Evolutionary conservation across 164 flowering plant species (phyloP).

Genomic region (Kingdonia uniflora): DNA sequence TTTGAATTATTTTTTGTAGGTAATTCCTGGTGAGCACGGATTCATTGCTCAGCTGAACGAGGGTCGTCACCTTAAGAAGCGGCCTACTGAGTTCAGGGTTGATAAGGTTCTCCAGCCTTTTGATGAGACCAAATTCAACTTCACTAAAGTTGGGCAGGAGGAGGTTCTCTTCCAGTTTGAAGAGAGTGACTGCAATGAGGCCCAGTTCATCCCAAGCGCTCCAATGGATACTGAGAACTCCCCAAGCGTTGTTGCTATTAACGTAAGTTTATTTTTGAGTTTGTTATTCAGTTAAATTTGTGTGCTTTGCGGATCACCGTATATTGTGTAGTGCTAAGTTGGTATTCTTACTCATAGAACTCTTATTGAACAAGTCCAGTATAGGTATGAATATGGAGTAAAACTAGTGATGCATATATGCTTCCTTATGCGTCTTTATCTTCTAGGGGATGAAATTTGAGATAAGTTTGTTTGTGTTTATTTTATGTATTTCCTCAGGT

Average conservation of each 20-base stretch:
- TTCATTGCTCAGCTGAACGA: slow-evolving; percentile 84
- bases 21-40: slow-evolving; percentile 54
- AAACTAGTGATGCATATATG: too few relatives aligned
- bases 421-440: too few relatives aligned
- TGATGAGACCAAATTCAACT: slow-evolving; percentile 74
- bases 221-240: slow-evolving; percentile 23
- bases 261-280: slow-evolving; percentile 32
- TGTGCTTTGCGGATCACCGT: slow-evolving; percentile 29
- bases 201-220: slow-evolving; percentile 31
- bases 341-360: too few relatives aligned
- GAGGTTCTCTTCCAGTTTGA: slow-evolving; percentile 72
- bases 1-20: slow-evolving; percentile 23
- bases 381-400: too few relatives aligned
- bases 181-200: slow-evolving; percentile 24
- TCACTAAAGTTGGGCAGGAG: slow-evolving; percentile 89
- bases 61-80: slow-evolving; percentile 80
- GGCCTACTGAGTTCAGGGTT: slow-evolving; percentile 75
- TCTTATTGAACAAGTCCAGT: too few relatives aligned
- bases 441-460: too few relatives aligned
- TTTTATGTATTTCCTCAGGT: slow-evolving; percentile 32
- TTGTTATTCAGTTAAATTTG: not conserved
- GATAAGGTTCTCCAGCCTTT: slow-evolving; percentile 79
- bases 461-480: slow-evolving; percentile 26
- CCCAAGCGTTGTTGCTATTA: slow-evolving; percentile 71
- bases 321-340: not conserved